Conservation (phyloP, 805 yeast species). For the Saturnispora zaruensis region DNA sequence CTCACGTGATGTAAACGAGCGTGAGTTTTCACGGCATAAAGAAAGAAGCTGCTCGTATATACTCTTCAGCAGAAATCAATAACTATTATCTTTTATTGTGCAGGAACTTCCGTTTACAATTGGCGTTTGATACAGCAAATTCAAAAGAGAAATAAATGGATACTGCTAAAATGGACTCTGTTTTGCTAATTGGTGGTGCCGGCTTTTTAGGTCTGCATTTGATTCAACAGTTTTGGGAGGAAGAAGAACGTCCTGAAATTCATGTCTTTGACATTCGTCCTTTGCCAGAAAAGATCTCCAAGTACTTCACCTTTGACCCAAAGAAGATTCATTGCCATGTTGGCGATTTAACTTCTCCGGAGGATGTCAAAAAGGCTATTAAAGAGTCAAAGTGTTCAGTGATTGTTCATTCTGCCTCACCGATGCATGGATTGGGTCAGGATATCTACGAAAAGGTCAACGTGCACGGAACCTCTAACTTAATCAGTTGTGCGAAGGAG, state of each 20-base stretch:
- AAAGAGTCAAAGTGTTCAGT: conserved; percentile 52
- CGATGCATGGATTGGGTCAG: conserved; percentile 82
- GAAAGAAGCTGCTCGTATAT: not conserved
- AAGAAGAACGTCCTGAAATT: conserved; percentile 59
- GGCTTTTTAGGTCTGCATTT: conserved; percentile 92
- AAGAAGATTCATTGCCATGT: conserved; percentile 49
- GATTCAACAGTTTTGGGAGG: conserved; percentile 70
- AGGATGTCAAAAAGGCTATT: conserved; percentile 61
- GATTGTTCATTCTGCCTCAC: conserved; percentile 93
- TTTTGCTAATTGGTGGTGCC: conserved; percentile 87
- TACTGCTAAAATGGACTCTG: conserved; percentile 36
- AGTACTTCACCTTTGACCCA: conserved; percentile 66
- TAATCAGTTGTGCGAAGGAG: conserved; percentile 54
- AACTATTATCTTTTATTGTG: not conserved
- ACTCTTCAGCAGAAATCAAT: too few relatives aligned
- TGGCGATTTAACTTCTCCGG: conserved; percentile 77
- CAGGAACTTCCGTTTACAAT: not conserved
- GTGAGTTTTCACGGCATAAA: not conserved
- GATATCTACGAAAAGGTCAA: conserved; percentile 83
- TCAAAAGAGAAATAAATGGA: not conserved
- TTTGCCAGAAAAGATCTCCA: conserved; percentile 61
- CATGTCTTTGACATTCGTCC: conserved; percentile 91
- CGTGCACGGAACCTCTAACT: conserved; percentile 76
- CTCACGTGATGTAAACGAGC: not conserved
- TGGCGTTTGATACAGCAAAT: not conserved